Evolutionary conservation across 2,329 filamentous ascomycete species (phyloP), one percentile per base, ranked within the genome.

Genomic region (Westerdykella aurantiaca): DNA sequence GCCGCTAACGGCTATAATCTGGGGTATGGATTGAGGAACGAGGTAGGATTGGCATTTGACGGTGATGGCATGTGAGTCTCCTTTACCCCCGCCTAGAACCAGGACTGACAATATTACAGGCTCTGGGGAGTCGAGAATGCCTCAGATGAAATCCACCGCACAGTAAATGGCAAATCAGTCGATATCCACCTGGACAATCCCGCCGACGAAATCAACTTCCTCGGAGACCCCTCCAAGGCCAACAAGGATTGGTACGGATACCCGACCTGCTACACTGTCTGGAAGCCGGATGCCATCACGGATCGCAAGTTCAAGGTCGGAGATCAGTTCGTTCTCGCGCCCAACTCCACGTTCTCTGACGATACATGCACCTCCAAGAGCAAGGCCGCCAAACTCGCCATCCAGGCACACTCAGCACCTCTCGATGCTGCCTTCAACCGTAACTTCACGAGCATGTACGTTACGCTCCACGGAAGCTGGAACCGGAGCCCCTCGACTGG

Each of bases 121-220:
- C 55, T 66, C 51, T 63, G 60, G 58, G 58, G 50, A n/a, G 78
- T 88, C 10, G 84, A 88, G 63, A 88, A 87, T 61, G 80, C 77
- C 0, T 79, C 78, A 5, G 83, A 87, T 60, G 66, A 83, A 31
- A 70, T 86, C 9, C 67, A 64, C 9, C 75, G 83, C 18, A 66
- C 74, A 40, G 74, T 76, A 10, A 56, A 70, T 31, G 49, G 45
- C 33, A 59, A 72, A 40, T 73, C 74, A 6, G 55, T 71, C 9
- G 81, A 86, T 48, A 74, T 86, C 34, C 80, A 84, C 54, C 61
- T 74, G 37, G 72, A 84, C 51, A 87, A 87, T 57, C 84, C 84
- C 0, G 83, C 74, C n/a, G 84, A 88, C 57, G 81, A 87, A 64
- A 69, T 88, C 58, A 87, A 87, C 64, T 85, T 78, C 60, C 76